Evolutionary conservation across 225 moss, liverwort and hornwort species (phyloP).

Genomic region (Marchantia polymorpha): DNA sequence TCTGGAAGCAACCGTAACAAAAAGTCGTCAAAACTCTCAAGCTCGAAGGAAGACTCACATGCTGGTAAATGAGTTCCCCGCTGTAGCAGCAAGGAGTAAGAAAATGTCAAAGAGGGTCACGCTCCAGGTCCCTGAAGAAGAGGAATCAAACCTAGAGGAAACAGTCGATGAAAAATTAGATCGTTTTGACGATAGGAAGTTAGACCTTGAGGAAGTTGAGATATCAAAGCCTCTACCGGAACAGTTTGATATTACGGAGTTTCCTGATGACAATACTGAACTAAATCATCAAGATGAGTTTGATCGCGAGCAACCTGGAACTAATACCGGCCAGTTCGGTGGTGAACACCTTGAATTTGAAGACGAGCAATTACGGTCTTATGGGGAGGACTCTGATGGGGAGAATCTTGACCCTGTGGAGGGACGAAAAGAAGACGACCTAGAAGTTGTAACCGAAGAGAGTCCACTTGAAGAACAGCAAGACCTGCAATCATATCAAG

Average conservation of each 20-base stretch:
- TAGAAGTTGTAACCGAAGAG: background rate
- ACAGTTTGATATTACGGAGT: no score
- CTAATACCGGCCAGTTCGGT: background rate
- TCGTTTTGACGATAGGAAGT: background rate
- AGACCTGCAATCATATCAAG: background rate
- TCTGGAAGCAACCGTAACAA: constrained; percentile 34
- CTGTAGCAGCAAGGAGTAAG: background rate
- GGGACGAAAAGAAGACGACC: background rate
- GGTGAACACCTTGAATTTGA: constrained; percentile 3
- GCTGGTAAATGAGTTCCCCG: constrained; percentile 14
- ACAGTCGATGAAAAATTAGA: background rate
- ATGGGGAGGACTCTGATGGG: background rate
- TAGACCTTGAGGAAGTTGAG: background rate
- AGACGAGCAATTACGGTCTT: background rate
- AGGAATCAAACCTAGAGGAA: background rate
- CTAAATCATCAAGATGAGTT: background rate
- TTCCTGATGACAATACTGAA: background rate
- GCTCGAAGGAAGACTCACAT: constrained; percentile 1
- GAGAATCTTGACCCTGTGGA: background rate
- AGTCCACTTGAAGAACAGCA: background rate
- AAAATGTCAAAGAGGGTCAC: background rate
- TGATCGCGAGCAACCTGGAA: background rate
- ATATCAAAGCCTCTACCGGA: no score
- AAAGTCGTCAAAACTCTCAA: constrained; percentile 33
- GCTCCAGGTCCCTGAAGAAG: background rate